A percentile compares a stretch with the other conserved stretches of the same genome.
phyloP scores from a whole-genome alignment of 2,329 filamentous ascomycete species.

The Alternaria angustiovoidea region DNA sequence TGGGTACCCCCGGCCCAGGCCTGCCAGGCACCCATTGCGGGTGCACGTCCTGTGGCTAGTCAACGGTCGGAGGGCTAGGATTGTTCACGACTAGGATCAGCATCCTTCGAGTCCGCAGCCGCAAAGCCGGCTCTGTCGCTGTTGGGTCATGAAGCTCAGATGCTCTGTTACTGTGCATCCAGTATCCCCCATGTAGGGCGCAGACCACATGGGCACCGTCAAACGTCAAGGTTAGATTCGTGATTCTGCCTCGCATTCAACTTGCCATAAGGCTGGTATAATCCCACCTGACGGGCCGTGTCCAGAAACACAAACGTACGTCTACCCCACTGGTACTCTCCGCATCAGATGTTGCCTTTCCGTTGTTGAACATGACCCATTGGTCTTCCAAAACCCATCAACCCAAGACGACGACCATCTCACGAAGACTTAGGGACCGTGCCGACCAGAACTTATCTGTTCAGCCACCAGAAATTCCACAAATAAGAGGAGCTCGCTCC shows the following conservation, averaged over 20 bases:
- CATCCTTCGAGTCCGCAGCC: slow-evolving; percentile 50
- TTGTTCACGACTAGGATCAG: slow-evolving; percentile 39
- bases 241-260: slow-evolving; percentile 46
- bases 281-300: slow-evolving; percentile 31
- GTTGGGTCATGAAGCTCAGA: slow-evolving; percentile 41
- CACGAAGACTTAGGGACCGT: slow-evolving; percentile 46
- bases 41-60: slow-evolving; percentile 42
- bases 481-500: slow-evolving; percentile 38
- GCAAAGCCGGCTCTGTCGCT: slow-evolving; percentile 45
- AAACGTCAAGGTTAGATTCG: slow-evolving; percentile 36
- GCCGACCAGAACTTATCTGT: slow-evolving; percentile 40
- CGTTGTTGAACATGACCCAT: slow-evolving; percentile 46
- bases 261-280: slow-evolving; percentile 43
- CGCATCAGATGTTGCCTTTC: slow-evolving; percentile 39
- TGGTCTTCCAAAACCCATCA: slow-evolving; percentile 40
- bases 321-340: slow-evolving; percentile 42
- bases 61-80: slow-evolving; percentile 50
- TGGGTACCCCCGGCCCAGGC: slow-evolving; percentile 33
- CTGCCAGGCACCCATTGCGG: slow-evolving; percentile 33
- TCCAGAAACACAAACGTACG: slow-evolving; percentile 45
- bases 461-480: slow-evolving; percentile 42
- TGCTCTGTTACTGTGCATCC: slow-evolving; percentile 46
- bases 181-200: slow-evolving; percentile 45
- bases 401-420: slow-evolving; percentile 43
- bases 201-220: slow-evolving; percentile 35